Percentiles rank a stretch among this genome's conserved stretches.
Conservation (phyloP, 1,284 basidiomycete genomes). For the Neolentinus lepideus region DNA sequence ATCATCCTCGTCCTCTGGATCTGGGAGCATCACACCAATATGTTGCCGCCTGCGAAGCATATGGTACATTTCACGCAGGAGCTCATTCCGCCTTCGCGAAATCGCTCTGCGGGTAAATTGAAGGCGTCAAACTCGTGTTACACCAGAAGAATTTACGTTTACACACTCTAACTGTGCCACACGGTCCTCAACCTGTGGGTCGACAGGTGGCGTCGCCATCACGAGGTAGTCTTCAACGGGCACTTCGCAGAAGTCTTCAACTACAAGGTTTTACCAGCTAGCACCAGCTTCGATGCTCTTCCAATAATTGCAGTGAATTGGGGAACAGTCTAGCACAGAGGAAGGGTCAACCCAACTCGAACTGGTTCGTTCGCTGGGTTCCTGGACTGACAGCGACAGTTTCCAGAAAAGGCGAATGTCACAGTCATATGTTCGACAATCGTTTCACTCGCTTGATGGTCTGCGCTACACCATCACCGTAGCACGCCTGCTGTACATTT, state of each 20-base stretch:
- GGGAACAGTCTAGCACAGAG: constrained; percentile 3
- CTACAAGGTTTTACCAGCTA: too few relatives aligned
- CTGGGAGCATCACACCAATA: constrained; percentile 29
- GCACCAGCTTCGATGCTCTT: too few relatives aligned
- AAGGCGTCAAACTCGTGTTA: background rate
- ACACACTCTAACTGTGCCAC: constrained; percentile 31
- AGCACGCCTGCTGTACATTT: background rate
- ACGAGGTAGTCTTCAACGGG: too few relatives aligned
- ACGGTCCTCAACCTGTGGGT: constrained; percentile 30
- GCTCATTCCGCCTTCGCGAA: constrained; percentile 51
- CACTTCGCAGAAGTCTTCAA: too few relatives aligned
- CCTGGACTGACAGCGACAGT: too few relatives aligned
- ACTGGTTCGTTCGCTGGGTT: too few relatives aligned
- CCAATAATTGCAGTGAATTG: too few relatives aligned
- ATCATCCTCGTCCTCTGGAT: constrained; percentile 34
- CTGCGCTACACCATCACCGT: too few relatives aligned
- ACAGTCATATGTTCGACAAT: too few relatives aligned
- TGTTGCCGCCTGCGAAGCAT: constrained; percentile 48
- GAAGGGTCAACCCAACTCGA: too few relatives aligned
- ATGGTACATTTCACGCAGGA: constrained; percentile 60
- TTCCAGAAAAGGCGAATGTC: too few relatives aligned
- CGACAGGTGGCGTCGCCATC: constrained; percentile 1
- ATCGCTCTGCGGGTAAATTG: constrained; percentile 38
- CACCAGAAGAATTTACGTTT: background rate
- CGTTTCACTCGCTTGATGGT: too few relatives aligned